These are phyloP conservation scores for Exophiala oligosperma DNA, from an alignment of 2,329 filamentous ascomycete species.

Conservation along the genomic window DNA sequence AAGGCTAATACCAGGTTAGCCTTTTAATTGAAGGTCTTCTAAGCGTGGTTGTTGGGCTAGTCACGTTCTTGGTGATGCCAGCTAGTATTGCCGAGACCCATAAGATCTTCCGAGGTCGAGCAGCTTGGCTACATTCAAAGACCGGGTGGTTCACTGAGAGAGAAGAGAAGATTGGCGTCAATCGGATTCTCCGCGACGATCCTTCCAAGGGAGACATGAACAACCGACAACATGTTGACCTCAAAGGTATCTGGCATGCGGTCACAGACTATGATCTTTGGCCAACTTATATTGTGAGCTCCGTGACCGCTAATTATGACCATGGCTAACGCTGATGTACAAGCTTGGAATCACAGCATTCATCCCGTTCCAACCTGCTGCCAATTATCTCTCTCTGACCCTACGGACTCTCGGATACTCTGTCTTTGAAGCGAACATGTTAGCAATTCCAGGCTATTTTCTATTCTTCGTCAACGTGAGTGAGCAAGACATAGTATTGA, in stretches of 20 bases:
- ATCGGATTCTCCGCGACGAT: slow-evolving; percentile 35
- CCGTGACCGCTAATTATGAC: slow-evolving; percentile 44
- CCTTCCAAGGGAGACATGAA: slow-evolving; percentile 48
- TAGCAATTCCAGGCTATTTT: slow-evolving; percentile 30
- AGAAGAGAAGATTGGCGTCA: slow-evolving; percentile 68
- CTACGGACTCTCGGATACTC: slow-evolving; percentile 39
- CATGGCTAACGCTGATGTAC: slow-evolving; percentile 33
- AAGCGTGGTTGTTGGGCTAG: slow-evolving; percentile 43
- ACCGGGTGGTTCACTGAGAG: slow-evolving; percentile 64
- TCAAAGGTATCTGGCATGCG: slow-evolving; percentile 49
- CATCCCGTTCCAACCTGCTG: slow-evolving; percentile 51
- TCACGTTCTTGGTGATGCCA: slow-evolving; percentile 45
- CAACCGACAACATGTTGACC: slow-evolving; percentile 43
- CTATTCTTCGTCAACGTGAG: slow-evolving; percentile 49
- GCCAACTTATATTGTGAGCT: slow-evolving; percentile 51
- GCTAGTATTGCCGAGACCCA: slow-evolving; percentile 42
- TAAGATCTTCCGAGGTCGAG: slow-evolving; percentile 32
- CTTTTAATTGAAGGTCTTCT: slow-evolving; percentile 45
- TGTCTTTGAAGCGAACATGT: slow-evolving; percentile 36
- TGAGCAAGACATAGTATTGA: slow-evolving; percentile 29
- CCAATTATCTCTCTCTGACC: slow-evolving; percentile 59
- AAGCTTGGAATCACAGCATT: slow-evolving; percentile 34
- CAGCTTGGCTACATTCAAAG: slow-evolving; percentile 54
- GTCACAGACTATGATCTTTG: slow-evolving; percentile 56
- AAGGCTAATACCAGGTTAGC: background rate